Percentiles rank a stretch among this genome's conserved stretches.
phyloP scores from a whole-genome alignment of 2,329 filamentous ascomycete genomes.

The Hypomyces perniciosus region DNA sequence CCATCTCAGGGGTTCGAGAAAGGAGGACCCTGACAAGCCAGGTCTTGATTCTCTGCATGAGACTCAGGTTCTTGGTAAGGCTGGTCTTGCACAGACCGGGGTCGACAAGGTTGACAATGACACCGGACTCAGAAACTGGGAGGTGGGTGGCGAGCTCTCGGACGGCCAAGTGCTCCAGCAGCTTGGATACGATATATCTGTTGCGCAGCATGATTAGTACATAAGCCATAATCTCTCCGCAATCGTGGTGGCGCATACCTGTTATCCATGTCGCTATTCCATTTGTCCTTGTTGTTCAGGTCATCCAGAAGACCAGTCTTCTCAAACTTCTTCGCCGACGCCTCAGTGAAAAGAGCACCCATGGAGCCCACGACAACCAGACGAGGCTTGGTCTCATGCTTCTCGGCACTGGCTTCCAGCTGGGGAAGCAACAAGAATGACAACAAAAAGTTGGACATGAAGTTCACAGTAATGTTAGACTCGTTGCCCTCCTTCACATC shows the following conservation, averaged over 20 bases:
- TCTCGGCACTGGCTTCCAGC: conserved; percentile 30
- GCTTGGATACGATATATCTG: conserved; percentile 23
- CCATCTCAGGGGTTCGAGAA: conserved; percentile 22
- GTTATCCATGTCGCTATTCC: background rate
- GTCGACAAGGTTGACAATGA: conserved; percentile 26
- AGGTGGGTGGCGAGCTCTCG: conserved; percentile 22
- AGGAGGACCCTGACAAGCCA: background rate
- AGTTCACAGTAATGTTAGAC: conserved; percentile 39
- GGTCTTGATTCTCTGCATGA: background rate
- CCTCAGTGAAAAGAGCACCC: background rate
- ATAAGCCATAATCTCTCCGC: too few species aligned
- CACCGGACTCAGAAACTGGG: conserved; percentile 22
- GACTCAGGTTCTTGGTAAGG: conserved; percentile 6
- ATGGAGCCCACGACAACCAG: conserved; percentile 28
- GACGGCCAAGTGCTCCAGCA: conserved; percentile 21
- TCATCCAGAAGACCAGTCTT: conserved; percentile 1
- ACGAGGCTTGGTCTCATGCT: conserved; percentile 28
- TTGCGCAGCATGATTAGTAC: background rate
- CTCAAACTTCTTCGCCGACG: background rate
- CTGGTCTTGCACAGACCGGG: conserved; percentile 25
- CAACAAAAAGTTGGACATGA: conserved; percentile 41
- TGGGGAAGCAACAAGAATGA: conserved; percentile 37
- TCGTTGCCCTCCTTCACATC: conserved; percentile 35
- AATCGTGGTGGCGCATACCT: background rate
- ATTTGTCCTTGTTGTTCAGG: conserved; percentile 1